Base-by-base conservation (phyloP, 176 grass and related monocot species). In the Saccharum spontaneum region DNA sequence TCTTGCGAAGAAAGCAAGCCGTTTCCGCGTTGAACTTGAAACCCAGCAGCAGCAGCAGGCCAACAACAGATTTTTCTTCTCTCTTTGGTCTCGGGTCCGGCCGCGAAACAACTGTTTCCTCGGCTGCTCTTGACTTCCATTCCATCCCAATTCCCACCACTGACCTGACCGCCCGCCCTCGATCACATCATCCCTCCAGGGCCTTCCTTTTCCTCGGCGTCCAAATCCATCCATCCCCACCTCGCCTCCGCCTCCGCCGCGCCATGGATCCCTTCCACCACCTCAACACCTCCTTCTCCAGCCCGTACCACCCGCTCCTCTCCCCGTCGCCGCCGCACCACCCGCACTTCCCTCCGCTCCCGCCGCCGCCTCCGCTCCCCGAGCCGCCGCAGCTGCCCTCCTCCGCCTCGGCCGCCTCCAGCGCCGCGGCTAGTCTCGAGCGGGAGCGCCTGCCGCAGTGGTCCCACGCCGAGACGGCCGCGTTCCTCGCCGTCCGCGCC, bases 21-120 rank as follows among this genome's bases (percentile, higher is more conserved):
- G 86, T 96, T 89, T 91, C 36, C 93, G 93, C 93, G 97, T 99
- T 94, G 93, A 94, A 94, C 93, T 99, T 94, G 93, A 94, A 94
- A 84, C 78, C 20, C 52, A 20, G 46, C 46, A 48, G 18, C 46
- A 48, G 18, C 50, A 55, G 50, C 49, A 57, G 52, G 46, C 46
- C 44, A 41, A 49, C 46, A 49, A 15, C 13, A 49, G 61, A 69
- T 73, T 77, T 77, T 90, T 40, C 54, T 61, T 9, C 76, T 30
- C 28, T 28, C 50, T 55, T 82, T 2, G 44, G 44, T 49, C 55
- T 44, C 66, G 10, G 37, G 26, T 49, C 75, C 28, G 31, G 45
- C 45, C 45, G 12, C 8, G 45, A 14, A 46, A 46, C 43, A 11
- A 36, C 34, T 0, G 0, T 71, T 45, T 13, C 34, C 50, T 63